Conservation (phyloP, 2,329 filamentous ascomycete genomes). For the Colletotrichum agaves region DNA sequence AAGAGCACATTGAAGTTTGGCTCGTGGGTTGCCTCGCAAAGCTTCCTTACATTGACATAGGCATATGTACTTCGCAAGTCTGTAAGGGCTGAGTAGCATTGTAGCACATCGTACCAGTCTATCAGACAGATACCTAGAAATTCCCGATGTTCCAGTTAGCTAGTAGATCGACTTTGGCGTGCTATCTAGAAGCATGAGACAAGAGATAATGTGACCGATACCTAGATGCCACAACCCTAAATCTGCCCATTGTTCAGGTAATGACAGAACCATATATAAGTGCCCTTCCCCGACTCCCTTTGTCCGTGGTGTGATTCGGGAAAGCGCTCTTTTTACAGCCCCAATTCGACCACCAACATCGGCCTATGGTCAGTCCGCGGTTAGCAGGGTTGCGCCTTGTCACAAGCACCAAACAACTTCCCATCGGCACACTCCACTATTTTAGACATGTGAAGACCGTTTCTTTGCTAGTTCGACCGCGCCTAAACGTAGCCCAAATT, state of each 20-base stretch:
- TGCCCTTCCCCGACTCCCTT: neutral
- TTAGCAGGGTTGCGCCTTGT: constrained; percentile 8
- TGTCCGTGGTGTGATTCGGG: neutral
- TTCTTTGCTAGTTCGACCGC: neutral
- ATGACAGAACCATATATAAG: neutral
- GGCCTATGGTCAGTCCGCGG: neutral
- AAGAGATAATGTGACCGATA: no score
- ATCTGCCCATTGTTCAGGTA: neutral
- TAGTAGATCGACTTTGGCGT: no score
- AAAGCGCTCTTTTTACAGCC: neutral
- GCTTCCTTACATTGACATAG: no score
- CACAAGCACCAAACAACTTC: constrained; percentile 1
- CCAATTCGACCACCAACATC: neutral
- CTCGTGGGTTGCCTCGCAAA: no score
- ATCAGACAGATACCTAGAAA: no score
- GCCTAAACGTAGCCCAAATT: neutral
- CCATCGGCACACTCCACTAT: neutral
- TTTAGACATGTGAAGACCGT: constrained; percentile 3
- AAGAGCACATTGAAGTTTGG: no score
- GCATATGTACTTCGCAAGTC: no score
- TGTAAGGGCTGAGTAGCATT: no score
- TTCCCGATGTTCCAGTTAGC: no score
- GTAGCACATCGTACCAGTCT: no score
- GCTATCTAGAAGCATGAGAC: no score
- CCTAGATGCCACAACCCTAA: no score